Evolutionary conservation across 192 early-diverging fungal genomes (phyloP).

Genomic region (Backusella australiensis): DNA sequence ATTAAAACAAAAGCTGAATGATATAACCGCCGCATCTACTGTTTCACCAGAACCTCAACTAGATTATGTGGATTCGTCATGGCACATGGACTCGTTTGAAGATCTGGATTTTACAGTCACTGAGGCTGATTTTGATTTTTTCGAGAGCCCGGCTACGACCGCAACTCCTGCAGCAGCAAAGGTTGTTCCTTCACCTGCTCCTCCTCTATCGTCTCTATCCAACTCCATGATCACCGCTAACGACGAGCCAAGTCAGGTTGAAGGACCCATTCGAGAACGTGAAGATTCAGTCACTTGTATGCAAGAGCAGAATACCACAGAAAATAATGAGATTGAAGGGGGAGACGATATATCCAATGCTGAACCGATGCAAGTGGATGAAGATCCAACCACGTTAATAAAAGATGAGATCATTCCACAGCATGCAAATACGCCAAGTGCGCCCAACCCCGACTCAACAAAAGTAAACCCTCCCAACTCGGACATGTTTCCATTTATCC

Average conservation of each 20-base stretch:
- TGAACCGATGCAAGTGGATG: background rate
- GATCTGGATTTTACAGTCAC: constrained; percentile 33
- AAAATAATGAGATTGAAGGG: background rate
- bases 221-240: background rate
- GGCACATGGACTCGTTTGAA: background rate
- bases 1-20: background rate
- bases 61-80: background rate
- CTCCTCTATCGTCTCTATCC: background rate
- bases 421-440: background rate
- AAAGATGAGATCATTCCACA: background rate
- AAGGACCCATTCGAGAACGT: background rate
- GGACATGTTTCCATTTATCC: background rate
- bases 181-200: background rate
- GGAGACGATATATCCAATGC: background rate
- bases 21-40: background rate
- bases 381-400: background rate
- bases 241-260: too few relatives aligned
- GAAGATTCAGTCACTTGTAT: background rate
- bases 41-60: background rate
- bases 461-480: background rate
- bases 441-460: too few relatives aligned
- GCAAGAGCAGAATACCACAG: background rate
- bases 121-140: constrained; percentile 34
- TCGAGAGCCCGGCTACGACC: constrained; percentile 7
- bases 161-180: background rate